A percentile compares a stretch with the other conserved stretches of the same genome.
Evolutionary conservation across 2,329 filamentous ascomycete species (phyloP).

Genomic region (Colletotrichum sp.): DNA sequence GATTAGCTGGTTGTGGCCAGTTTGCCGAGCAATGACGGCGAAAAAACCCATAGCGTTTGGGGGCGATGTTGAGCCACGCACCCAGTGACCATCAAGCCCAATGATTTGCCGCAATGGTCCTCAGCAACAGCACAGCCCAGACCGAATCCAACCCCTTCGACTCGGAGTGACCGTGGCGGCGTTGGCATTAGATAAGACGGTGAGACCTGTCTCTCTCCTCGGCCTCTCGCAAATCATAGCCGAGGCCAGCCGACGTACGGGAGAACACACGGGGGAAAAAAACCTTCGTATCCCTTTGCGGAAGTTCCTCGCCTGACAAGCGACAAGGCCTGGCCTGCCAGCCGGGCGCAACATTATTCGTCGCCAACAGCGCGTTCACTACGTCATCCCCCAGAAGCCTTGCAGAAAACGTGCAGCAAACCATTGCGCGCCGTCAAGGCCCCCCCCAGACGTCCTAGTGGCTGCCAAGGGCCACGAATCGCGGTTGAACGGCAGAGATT

Average conservation of each 20-base stretch:
- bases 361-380: background rate
- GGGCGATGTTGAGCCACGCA: background rate
- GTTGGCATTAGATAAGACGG: background rate
- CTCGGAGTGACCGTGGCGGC: background rate
- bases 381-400: background rate
- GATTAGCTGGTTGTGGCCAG: background rate
- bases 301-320: background rate
- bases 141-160: background rate
- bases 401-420: background rate
- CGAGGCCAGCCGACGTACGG: background rate
- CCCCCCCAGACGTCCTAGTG: background rate
- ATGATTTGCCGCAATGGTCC: background rate
- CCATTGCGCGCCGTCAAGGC: background rate
- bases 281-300: background rate
- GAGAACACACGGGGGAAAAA: background rate
- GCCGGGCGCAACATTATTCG: background rate
- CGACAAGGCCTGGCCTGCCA: background rate
- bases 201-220: background rate
- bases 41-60: background rate
- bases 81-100: background rate
- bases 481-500: constrained; percentile 1
- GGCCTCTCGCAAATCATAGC: background rate
- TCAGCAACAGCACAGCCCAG: background rate
- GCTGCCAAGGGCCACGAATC: background rate
- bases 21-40: background rate